Base-by-base conservation (phyloP, 2,329 filamentous ascomycete genomes). In the Niveomyces coronatus region DNA sequence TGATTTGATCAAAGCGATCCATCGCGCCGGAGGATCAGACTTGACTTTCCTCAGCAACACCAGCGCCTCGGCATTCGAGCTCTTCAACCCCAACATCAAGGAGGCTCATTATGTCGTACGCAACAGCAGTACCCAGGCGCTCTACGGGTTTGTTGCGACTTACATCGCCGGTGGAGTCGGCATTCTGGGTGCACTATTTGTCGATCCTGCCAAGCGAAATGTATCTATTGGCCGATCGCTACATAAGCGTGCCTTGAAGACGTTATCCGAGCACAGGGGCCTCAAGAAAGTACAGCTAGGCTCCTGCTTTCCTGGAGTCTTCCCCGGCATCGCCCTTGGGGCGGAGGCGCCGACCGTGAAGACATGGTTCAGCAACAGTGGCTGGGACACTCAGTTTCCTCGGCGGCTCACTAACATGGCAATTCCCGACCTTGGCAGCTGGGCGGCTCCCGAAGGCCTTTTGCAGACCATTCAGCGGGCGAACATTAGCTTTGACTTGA, bases 61-160 rank as follows among this genome's bases (percentile, higher is more conserved):
- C 4, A 79, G 71, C 2, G 79, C 85, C 1, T 74, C 74, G 32
- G 83, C 83, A 1, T 94, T 96, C 54, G 74, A 87, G 41, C 64
- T 94, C 3, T 74, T 71, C 45, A 78, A 79, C 48, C 66, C 74
- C 1, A 74, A 79, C 31, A 71, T 94, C 19, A 76, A 84, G 40
- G 86, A 94, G 58, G 68, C 79, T 1, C 88, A 96, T 56, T 94
- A 89, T 53, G 87, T 95, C 8, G 88, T 96, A 22, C 76, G 88
- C 15, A 96, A 95, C 55, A 93, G 85, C 62, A 94, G 84, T 56
- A 96, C 88, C 0, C 82, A 86, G 45, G 85, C 85, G 0, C 63
- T 96, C 0, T 95, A 94, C 53, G 88, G 88, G 2, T 96, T 95
- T 58, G 89, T 84, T 52, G 82, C 87, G 0, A 94, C 87, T 0